Evolutionary conservation across 2,329 filamentous ascomycete species (phyloP).

Genomic region (Hypoxylon sp.): DNA sequence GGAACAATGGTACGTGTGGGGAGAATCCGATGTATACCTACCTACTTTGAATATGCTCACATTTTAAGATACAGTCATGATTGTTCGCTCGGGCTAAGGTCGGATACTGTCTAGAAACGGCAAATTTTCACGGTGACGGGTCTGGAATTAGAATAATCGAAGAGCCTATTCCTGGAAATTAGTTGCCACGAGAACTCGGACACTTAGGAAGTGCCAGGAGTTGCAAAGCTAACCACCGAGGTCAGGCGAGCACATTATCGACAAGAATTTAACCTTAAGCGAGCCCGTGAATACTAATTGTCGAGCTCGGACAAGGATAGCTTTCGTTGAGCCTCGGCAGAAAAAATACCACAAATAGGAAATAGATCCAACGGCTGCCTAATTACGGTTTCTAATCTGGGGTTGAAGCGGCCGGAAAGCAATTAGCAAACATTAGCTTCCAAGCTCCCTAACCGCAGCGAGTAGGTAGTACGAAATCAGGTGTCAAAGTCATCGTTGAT

Average conservation of each 20-base stretch:
- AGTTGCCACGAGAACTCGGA: not conserved
- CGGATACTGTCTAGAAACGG: not conserved
- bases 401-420: not conserved
- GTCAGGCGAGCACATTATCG: conserved; percentile 2
- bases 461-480: not conserved
- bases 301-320: conserved; percentile 13
- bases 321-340: conserved; percentile 8
- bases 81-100: not conserved
- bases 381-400: not conserved
- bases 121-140: not conserved
- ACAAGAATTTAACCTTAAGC: conserved; percentile 4
- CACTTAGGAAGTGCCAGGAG: not conserved
- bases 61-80: not conserved
- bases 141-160: not conserved
- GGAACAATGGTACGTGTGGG: not conserved
- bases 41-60: not conserved
- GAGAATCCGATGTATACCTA: not conserved
- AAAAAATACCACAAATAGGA: conserved; percentile 17
- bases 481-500: conserved; percentile 10
- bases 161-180: conserved; percentile 1
- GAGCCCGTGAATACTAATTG: conserved; percentile 8
- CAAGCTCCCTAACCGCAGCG: not conserved
- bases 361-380: not conserved
- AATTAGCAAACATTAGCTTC: conserved; percentile 8
- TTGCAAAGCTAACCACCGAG: conserved; percentile 7